These are phyloP conservation scores for Termitomyces sp. DNA, from an alignment of 768 basidiomycete genomes.

Conservation along the genomic window DNA sequence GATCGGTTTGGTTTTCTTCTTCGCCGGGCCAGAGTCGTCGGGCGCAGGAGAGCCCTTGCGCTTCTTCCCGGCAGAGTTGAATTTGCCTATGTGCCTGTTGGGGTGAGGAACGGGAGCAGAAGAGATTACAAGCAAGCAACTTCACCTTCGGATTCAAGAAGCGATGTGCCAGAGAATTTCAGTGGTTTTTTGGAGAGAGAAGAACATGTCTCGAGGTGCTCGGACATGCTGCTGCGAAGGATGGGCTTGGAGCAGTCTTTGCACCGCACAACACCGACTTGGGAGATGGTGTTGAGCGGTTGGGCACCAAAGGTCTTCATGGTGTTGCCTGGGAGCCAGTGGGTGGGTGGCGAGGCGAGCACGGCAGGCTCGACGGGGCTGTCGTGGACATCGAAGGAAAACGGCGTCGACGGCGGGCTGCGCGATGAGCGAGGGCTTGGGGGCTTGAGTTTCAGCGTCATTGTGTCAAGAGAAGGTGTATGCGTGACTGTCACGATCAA, in stretches of 20 bases:
- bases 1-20: constrained; percentile 70
- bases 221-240: constrained; percentile 64
- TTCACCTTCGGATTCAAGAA: constrained; percentile 37
- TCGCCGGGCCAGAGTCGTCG: constrained; percentile 65
- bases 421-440: constrained; percentile 22
- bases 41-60: constrained; percentile 75
- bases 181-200: constrained; percentile 29
- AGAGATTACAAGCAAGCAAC: background rate
- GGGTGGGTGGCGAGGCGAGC: constrained; percentile 69
- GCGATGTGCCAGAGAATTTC: constrained; percentile 54
- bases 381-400: constrained; percentile 56
- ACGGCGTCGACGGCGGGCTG: constrained; percentile 37
- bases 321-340: constrained; percentile 80
- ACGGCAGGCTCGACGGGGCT: constrained; percentile 32
- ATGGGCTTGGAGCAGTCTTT: constrained; percentile 79
- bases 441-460: constrained; percentile 43
- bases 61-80: constrained; percentile 51
- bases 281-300: constrained; percentile 58
- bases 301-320: constrained; percentile 85
- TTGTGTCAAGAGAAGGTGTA: constrained; percentile 11
- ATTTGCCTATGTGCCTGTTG: background rate
- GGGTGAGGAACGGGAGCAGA: background rate
- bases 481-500: constrained; percentile 1
- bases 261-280: constrained; percentile 68
- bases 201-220: constrained; percentile 61